Percentiles rank a stretch among this genome's conserved stretches.
Conservation (phyloP, 1,284 basidiomycete species). For the Volvariella volvacea region DNA sequence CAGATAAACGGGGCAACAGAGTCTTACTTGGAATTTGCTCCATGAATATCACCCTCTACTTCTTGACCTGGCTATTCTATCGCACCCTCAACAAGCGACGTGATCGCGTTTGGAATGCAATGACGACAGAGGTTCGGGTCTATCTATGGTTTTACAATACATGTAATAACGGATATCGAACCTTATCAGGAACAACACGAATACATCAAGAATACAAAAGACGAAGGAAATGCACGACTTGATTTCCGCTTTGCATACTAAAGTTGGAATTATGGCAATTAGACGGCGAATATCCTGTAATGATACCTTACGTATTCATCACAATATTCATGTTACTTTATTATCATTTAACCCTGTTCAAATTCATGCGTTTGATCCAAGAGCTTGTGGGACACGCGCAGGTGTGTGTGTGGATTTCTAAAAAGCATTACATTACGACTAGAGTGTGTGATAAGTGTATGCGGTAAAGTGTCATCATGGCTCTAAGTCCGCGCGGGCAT, state of each 20-base stretch:
- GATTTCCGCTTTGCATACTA: slow-evolving; percentile 58
- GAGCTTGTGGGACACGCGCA: too few species aligned
- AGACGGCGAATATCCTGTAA: not conserved
- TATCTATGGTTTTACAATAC: not conserved
- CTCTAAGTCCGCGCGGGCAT: not conserved
- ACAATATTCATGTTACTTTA: too few species aligned
- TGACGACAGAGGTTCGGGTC: not conserved
- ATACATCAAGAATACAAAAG: slow-evolving; percentile 51
- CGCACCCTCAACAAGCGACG: slow-evolving; percentile 42
- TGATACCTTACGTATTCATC: too few species aligned
- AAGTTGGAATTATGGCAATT: slow-evolving; percentile 6
- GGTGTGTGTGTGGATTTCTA: too few species aligned
- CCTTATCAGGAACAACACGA: slow-evolving; percentile 39
- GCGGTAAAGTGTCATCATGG: not conserved
- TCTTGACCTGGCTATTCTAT: slow-evolving; percentile 49
- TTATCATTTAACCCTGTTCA: too few species aligned
- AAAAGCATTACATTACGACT: too few species aligned
- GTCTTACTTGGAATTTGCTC: slow-evolving; percentile 34
- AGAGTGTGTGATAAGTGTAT: too few species aligned
- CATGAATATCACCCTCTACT: slow-evolving; percentile 46
- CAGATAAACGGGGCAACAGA: slow-evolving; percentile 42
- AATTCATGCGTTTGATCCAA: too few species aligned
- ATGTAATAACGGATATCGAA: too few species aligned
- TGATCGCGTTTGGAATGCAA: slow-evolving; percentile 43
- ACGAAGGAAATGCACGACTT: slow-evolving; percentile 48